A percentile compares a stretch with the other conserved stretches of the same genome.
Evolutionary conservation across 306 rosid species (phyloP).

Genomic region (Alnus glutinosa): DNA sequence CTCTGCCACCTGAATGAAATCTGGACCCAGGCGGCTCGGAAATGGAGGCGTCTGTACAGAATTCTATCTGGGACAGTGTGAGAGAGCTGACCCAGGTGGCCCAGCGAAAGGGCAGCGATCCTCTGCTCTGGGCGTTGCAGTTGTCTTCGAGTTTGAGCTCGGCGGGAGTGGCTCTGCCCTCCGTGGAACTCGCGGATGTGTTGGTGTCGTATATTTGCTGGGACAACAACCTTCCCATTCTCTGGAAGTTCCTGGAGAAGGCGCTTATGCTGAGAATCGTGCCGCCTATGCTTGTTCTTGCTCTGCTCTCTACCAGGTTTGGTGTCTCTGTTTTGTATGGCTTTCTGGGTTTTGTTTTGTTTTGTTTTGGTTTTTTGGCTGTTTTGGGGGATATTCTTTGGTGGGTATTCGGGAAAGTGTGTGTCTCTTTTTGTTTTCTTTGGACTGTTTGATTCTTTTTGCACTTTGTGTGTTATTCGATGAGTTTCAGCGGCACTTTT

Average conservation of each 20-base stretch:
- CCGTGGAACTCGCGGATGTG: constrained; percentile 65
- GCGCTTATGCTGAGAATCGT: constrained; percentile 68
- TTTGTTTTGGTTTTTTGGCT: constrained; percentile 1
- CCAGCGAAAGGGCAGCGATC: constrained; percentile 78
- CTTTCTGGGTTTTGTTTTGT: neutral
- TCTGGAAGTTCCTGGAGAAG: constrained; percentile 92
- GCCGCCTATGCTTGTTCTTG: constrained; percentile 81
- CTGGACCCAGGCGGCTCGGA: constrained; percentile 20
- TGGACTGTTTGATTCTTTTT: neutral
- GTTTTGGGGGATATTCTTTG: neutral
- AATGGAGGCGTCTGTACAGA: constrained; percentile 45
- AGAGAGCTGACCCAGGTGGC: constrained; percentile 68
- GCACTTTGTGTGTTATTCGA: neutral
- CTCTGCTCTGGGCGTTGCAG: constrained; percentile 82
- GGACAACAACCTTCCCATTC: constrained; percentile 86
- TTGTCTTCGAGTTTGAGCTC: constrained; percentile 71
- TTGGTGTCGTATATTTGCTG: constrained; percentile 86
- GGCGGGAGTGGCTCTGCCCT: constrained; percentile 73
- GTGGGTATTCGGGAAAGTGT: constrained; percentile 15
- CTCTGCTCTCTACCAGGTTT: constrained; percentile 79
- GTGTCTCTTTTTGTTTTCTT: neutral
- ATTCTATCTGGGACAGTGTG: constrained; percentile 54
- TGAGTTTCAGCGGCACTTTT: neutral
- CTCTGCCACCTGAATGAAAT: neutral
- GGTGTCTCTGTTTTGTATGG: neutral